Conservation (phyloP, 257 asterid species). For the Solanum appendiculatum region DNA sequence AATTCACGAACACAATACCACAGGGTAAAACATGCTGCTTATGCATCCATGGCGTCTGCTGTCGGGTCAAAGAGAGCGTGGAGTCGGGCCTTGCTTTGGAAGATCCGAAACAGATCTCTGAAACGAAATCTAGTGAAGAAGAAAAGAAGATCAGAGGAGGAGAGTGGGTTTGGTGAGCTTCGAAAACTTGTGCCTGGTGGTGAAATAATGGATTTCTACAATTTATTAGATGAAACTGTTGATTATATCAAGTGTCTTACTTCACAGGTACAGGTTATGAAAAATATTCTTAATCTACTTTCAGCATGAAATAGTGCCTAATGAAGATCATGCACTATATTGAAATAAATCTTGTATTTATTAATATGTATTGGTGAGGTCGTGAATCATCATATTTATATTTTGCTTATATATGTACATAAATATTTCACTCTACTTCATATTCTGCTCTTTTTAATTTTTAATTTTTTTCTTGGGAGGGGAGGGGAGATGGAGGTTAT, state of each 20-base stretch:
- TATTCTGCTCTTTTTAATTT: background rate
- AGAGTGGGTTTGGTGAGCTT: constrained; percentile 20
- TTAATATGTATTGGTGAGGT: background rate
- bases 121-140: background rate
- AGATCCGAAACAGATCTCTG: constrained; percentile 18
- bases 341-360: background rate
- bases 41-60: constrained; percentile 59
- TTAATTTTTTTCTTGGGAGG: background rate
- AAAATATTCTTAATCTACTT: constrained; percentile 27
- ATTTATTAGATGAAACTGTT: constrained; percentile 60
- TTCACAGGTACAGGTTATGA: constrained; percentile 75
- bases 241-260: constrained; percentile 63
- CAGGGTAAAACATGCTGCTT: constrained; percentile 45
- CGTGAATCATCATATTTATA: background rate
- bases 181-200: constrained; percentile 63
- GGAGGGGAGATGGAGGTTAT: too few species aligned
- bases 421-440: background rate
- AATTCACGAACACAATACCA: constrained; percentile 13
- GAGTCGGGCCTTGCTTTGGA: constrained; percentile 59
- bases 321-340: background rate
- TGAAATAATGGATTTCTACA: constrained; percentile 33
- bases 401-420: background rate
- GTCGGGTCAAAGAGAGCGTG: constrained; percentile 53
- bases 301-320: constrained; percentile 17
- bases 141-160: background rate